Evolutionary conservation across 2,329 filamentous ascomycete genomes (phyloP).

Genomic region (Phaeomoniella chlamydospora): DNA sequence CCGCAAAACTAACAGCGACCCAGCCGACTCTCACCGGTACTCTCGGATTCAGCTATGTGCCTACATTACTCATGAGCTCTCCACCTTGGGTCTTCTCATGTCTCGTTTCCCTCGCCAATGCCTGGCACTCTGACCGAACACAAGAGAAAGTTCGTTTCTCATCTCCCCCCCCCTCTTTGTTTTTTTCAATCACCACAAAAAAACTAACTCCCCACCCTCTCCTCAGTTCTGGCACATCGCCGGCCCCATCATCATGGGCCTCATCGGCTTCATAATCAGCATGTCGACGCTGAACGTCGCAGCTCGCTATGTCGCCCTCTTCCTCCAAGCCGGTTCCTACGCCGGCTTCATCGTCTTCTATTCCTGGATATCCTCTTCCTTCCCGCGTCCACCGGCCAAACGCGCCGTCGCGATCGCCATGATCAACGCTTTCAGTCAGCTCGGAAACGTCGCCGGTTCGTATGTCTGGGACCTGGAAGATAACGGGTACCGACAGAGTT

Average conservation of each 20-base stretch:
- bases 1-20: background rate
- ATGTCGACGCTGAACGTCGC: constrained; percentile 46
- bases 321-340: constrained; percentile 44
- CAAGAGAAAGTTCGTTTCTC: constrained; percentile 36
- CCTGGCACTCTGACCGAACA: constrained; percentile 58
- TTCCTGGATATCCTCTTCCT: constrained; percentile 62
- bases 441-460: constrained; percentile 45
- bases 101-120: constrained; percentile 48
- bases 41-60: constrained; percentile 46
- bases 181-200: background rate
- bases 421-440: constrained; percentile 53
- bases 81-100: constrained; percentile 8
- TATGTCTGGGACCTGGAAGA: constrained; percentile 48
- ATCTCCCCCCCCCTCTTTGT: background rate
- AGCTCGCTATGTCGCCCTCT: constrained; percentile 55
- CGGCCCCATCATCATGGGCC: constrained; percentile 44
- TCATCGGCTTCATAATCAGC: constrained; percentile 53
- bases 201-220: constrained; percentile 14
- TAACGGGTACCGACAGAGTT: constrained; percentile 49
- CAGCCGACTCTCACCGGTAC: constrained; percentile 53
- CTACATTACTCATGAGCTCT: constrained; percentile 6
- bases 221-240: constrained; percentile 54
- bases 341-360: constrained; percentile 53
- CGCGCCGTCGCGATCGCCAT: constrained; percentile 57
- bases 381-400: constrained; percentile 64